Evolutionary conservation across 495 filamentous ascomycete genomes (phyloP), one percentile per base, ranked within the genome.

Genomic region (Podospora comata): DNA sequence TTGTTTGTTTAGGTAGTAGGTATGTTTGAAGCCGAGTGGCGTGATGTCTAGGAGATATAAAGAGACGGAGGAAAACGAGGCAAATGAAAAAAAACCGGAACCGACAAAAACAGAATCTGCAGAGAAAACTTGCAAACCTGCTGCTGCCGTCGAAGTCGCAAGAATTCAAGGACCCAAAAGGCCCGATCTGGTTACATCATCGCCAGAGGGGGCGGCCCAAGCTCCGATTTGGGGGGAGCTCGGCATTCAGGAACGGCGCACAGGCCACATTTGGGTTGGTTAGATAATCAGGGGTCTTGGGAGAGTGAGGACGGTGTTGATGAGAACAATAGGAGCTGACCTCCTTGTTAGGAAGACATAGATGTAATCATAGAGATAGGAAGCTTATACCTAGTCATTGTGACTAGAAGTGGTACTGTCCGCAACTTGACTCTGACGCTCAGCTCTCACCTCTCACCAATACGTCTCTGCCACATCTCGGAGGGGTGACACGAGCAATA

Each of bases 141-240:
- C 23, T 23, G 23, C 23, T 23, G 39, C 39, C 39, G 39, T 48
- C 39, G 39, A 48, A 48, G 39, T 48, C 39, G 39, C 39, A 48
- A 48, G 39, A 48, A 48, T 48, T 48, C 39, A 48, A 48, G 39
- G 39, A 48, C 39, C 39, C 39, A 48, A 48, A 48, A 48, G 39
- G 39, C 39, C 39, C 39, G 39, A 48, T 48, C 9, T 18, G 18
- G 55, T 58, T 58, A 58, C 55, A 58, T 58, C 55, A 58, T 58
- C 55, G 55, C 55, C 23, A 58, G 15, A 58, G 18, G 55, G n/a
- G 9, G n/a, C 30, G 55, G 55, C 55, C 55, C 55, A 58, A 58
- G 55, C 55, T 58, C 55, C 55, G 39, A 48, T 48, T 18, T 39
- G 34, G 39, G 0, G 7, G 30, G 7, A 32, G 30, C 30, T 32